Percentiles rank a stretch among this genome's conserved stretches.
Conservation (phyloP, 768 basidiomycete species). For the Russula ochroleuca region DNA sequence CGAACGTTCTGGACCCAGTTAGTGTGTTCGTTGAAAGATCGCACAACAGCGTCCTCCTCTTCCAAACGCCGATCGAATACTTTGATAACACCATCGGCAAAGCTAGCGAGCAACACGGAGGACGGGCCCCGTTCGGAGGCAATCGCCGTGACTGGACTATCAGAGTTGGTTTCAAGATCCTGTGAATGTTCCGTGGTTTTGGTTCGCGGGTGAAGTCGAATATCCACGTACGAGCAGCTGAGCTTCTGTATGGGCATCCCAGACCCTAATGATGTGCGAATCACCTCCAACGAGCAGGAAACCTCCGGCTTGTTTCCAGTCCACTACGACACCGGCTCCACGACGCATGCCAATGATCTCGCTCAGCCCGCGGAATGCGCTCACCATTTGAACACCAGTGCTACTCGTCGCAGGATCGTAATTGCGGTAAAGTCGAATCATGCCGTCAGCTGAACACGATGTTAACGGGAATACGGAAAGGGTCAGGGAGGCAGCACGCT, state of each 20-base stretch:
- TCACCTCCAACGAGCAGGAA: conserved; percentile 89
- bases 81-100: conserved; percentile 86
- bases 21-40: conserved; percentile 66
- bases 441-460: conserved; percentile 68
- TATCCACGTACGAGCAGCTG: conserved; percentile 55
- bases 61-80: conserved; percentile 89
- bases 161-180: conserved; percentile 88
- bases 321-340: conserved; percentile 79
- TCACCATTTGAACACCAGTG: conserved; percentile 83
- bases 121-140: conserved; percentile 71
- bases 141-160: conserved; percentile 85
- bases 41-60: conserved; percentile 76
- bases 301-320: conserved; percentile 90
- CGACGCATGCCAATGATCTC: conserved; percentile 71
- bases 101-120: conserved; percentile 82
- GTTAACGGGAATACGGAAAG: conserved; percentile 5
- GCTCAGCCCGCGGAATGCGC: conserved; percentile 84
- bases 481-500: conserved; percentile 9
- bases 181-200: conserved; percentile 33
- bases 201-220: background rate
- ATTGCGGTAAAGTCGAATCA: conserved; percentile 87
- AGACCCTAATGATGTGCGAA: conserved; percentile 80
- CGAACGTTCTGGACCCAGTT: conserved; percentile 91
- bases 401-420: conserved; percentile 74
- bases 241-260: conserved; percentile 92